Evolutionary conservation across 768 basidiomycete genomes (phyloP), one percentile per base, ranked within the genome.

Genomic region (Suillus fuscotomentosus): DNA sequence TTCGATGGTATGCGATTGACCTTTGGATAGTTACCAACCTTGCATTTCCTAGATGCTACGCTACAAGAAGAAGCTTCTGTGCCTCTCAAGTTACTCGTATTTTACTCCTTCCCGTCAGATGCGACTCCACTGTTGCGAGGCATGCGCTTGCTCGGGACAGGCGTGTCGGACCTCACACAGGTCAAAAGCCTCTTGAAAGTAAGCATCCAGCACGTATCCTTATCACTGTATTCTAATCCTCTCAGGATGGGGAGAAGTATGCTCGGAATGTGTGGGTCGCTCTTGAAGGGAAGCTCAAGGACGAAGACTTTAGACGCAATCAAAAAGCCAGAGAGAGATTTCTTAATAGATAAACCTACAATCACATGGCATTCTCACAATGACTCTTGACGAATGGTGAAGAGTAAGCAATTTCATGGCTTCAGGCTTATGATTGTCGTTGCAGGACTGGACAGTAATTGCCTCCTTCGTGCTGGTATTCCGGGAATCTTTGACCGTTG

Each of bases 11-110:
- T 34, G 27, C 20, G 14, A 5, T 60, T 7, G 34, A 22, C 24
- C 48, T n/a, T 54, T 55, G n/a, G 11, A 48, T 66, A 93, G 88
- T 75, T 85, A 43, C 81, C 87, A 3, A 80, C 85, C 3, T 71
- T 80, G 5, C 85, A 91, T 69, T 91, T 89, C 67, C 80, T 95
- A 48, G 94, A 96, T 65, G 92, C 92, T 10, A 87, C 86, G 0
- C 71, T 77, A 3, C 81, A 83, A 55, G 94, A 96, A 77, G 92
- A 94, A 71, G 80, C 87, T 0, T 86, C 91, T 0, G 83, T 84
- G 0, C 83, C 88, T 0, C 72, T 87, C 3, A 83, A 85, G 13
- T 75, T 95, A 20, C 74, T 93, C 22, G 70, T 89, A 0, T 80
- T 88, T 62, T 90, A 86, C 71, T 87, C 91, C 0, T 92, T 91